These are phyloP conservation scores for Boletales sp. DNA, from an alignment of 768 basidiomycete species.

Conservation along the genomic window DNA sequence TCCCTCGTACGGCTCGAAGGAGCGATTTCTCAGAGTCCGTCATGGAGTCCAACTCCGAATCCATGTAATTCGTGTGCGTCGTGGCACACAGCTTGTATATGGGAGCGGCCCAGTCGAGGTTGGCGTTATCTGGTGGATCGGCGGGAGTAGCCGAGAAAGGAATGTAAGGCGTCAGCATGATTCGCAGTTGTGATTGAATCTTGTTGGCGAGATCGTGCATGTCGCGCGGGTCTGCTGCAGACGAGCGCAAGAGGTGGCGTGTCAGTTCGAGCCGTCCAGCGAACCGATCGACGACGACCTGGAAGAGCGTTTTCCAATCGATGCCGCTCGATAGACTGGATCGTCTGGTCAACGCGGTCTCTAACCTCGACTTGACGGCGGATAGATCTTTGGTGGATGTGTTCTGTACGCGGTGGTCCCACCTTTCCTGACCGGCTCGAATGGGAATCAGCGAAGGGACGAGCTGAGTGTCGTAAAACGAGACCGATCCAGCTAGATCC, in stretches of 20 bases:
- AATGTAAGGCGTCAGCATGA: not conserved
- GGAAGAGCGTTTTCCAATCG: not conserved
- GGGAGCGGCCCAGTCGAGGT: not conserved
- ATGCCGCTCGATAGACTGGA: not conserved
- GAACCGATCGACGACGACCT: no score
- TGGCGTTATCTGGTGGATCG: not conserved
- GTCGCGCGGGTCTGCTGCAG: not conserved
- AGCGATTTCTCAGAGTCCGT: slow-evolving; percentile 7
- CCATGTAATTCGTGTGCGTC: no score
- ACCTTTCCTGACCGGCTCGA: not conserved
- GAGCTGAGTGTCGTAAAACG: no score
- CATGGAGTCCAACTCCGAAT: no score
- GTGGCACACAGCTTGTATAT: not conserved
- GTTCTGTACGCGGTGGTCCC: not conserved
- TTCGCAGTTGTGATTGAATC: not conserved
- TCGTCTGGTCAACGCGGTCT: not conserved
- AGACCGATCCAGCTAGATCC: no score
- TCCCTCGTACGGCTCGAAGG: slow-evolving; percentile 24
- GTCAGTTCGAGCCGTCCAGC: not conserved
- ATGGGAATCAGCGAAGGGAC: not conserved
- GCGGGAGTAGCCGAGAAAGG: not conserved
- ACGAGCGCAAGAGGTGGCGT: not conserved
- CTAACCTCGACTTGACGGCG: not conserved
- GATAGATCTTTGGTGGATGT: not conserved
- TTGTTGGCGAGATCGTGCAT: not conserved